Base-by-base conservation (phyloP, 1,139 yeast species). In the Diutina siamensis region DNA sequence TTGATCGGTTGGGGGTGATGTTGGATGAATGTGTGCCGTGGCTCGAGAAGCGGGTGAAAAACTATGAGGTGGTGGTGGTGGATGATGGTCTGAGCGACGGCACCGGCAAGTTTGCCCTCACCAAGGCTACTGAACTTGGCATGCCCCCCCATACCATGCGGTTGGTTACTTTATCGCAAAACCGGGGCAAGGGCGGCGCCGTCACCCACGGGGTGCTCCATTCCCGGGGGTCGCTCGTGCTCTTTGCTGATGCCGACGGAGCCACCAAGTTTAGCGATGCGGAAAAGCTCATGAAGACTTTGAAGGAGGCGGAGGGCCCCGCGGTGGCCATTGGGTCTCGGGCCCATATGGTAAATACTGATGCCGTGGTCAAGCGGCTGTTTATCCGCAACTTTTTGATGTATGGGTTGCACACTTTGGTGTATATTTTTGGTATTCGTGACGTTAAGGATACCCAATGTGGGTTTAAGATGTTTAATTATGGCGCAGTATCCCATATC, bases 191-290 rank as follows among this genome's bases (percentile, higher is more conserved):
- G 63, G 98, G 98, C 19, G 98, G 98, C 8, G 98, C 97, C 0
- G 98, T 94, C 0, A 80, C 95, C 17, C 97, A 92, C 60, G 98
- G 98, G 3, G 68, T 92, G 63, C 74, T 83, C 56, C 81, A 80
- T 57, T 65, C 81, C 8, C 69, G 87, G 44, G 98, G 98, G 10
- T 61, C 71, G 50, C 81, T 75, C 56, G 78, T 80, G 10, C 71
- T 92, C 17, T 92, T 92, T 68, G 97, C 96, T 3, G 98, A 92
- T 63, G 98, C 98, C 0, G 98, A 92, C 60, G 98, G 98, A 28
- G 98, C 98, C 3, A 83, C 95, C 21, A 73, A 72, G 56, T 92
- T 94, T 58, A 60, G 76, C 20, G 97, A 89, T 58, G 69, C 85
- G 21, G 59, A 60, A 3, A 75, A 74, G 48, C 68, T 92, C 50